A percentile compares a stretch with the other conserved stretches of the same genome.
Conservation (phyloP, 2,329 filamentous ascomycete genomes). For the Ciborinia camelliae region DNA sequence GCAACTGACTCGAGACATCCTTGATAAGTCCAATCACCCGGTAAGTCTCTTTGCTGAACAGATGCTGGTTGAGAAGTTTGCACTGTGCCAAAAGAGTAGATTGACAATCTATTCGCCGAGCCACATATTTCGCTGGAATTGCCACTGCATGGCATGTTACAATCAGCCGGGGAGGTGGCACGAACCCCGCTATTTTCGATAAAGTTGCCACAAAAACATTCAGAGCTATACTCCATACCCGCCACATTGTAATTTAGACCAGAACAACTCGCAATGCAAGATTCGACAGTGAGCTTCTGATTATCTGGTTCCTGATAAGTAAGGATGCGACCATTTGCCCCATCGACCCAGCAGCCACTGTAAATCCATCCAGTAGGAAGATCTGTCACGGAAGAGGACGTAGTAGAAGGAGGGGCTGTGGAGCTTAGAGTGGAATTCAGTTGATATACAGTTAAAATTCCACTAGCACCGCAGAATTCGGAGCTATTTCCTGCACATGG, state of each 20-base stretch:
- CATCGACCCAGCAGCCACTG: slow-evolving; percentile 30
- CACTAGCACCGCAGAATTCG: slow-evolving; percentile 39
- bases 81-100: slow-evolving; percentile 30
- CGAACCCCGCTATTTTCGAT: slow-evolving; percentile 30
- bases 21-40: slow-evolving; percentile 33
- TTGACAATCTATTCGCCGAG: slow-evolving; percentile 31
- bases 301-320: slow-evolving; percentile 25
- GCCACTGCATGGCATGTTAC: slow-evolving; percentile 34
- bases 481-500: slow-evolving; percentile 34
- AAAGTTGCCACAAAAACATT: slow-evolving; percentile 35
- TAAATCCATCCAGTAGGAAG: slow-evolving; percentile 29
- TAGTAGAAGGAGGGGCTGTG: not conserved
- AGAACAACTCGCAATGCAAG: slow-evolving; percentile 35
- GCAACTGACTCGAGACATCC: slow-evolving; percentile 51
- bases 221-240: slow-evolving; percentile 23
- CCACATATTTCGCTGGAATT: slow-evolving; percentile 39
- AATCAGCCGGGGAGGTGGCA: slow-evolving; percentile 31
- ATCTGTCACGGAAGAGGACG: slow-evolving; percentile 11
- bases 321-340: slow-evolving; percentile 25
- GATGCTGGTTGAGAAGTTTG: slow-evolving; percentile 24
- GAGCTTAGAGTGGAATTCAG: slow-evolving; percentile 15
- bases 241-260: slow-evolving; percentile 25
- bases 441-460: slow-evolving; percentile 31
- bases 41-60: slow-evolving; percentile 29
- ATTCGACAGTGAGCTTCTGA: slow-evolving; percentile 32